Conservation (phyloP, 306 rosid species). For the Crataegus laevigata region DNA sequence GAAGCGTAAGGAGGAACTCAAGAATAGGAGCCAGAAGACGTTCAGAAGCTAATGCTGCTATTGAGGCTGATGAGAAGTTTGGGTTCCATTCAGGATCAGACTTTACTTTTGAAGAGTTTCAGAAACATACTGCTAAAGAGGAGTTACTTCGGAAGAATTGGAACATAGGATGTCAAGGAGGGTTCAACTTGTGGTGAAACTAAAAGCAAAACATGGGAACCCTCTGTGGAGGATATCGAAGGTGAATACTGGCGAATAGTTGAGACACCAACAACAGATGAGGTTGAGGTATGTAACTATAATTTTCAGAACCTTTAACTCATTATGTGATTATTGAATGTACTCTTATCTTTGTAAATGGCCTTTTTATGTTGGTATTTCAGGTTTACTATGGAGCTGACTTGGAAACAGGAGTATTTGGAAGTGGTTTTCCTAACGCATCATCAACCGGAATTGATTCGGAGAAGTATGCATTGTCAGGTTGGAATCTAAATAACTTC, state of each 20-base stretch:
- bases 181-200: slow-evolving; percentile 20
- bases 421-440: slow-evolving; percentile 89
- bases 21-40: slow-evolving; percentile 49
- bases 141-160: slow-evolving; percentile 72
- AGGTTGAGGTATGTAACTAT: slow-evolving; percentile 66
- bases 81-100: slow-evolving; percentile 81
- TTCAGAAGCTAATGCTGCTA: slow-evolving; percentile 47
- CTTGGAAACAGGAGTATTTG: slow-evolving; percentile 75
- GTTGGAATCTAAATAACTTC: slow-evolving; percentile 90
- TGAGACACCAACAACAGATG: slow-evolving; percentile 79
- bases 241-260: slow-evolving; percentile 98
- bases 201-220: slow-evolving; percentile 33
- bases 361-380: slow-evolving; percentile 20
- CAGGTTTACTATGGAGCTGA: slow-evolving; percentile 96
- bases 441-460: slow-evolving; percentile 33
- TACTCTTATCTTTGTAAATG: slow-evolving; percentile 1
- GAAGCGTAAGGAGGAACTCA: slow-evolving; percentile 62
- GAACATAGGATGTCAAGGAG: slow-evolving; percentile 30
- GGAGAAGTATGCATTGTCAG: slow-evolving; percentile 58
- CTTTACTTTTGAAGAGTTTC: slow-evolving; percentile 63
- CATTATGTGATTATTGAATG: background rate
- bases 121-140: slow-evolving; percentile 53
- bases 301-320: background rate
- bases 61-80: slow-evolving; percentile 61
- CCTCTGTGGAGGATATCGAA: slow-evolving; percentile 76